Evolutionary conservation across 768 basidiomycete genomes (phyloP), one percentile per base, ranked within the genome.

Genomic region (Cyathus striatus): DNA sequence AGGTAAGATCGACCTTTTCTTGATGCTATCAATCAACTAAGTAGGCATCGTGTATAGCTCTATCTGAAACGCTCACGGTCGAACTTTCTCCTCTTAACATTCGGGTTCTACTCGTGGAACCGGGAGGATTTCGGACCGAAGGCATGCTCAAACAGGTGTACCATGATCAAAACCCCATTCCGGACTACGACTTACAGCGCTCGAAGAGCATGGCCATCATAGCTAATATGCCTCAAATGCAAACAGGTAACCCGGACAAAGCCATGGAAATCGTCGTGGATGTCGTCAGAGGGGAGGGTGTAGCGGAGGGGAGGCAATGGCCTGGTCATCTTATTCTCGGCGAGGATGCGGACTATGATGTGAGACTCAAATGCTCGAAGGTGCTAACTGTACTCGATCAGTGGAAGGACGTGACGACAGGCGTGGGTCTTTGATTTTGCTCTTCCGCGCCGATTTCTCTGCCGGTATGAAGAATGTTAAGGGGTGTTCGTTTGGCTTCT

Each of bases 81-180:
- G 82, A 84, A 58, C 62, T 84, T 21, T 69, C 72, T 3, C 72
- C 69, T 9, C 74, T 80, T 53, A 66, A 67, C 26, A 75, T 84
- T 50, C 74, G 77, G 24, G 70, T 78, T 17, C 62, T 80, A 18
- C 64, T 81, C 34, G 76, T 83, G 38, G 67, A 71, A 35, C 81
- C 81, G 1, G 81, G 81, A 6, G 61, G 74, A 13, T 82, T 83
- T 64, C 70, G 76, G 26, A 83, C 82, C 0, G 72, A 78, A 54
- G 72, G 73, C 23, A 79, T 81, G 32, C 73, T 72, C 54, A 49
- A 63, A 12, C 49, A 68, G 38, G 48, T 47, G 1, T 74, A 68
- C 46, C 54, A 64, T 43, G 52, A 53, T 5, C 52, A 49, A 5
- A 74, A 73, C 43, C 60, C 52, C 16, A 73, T 82, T 14, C 45